A percentile compares a stretch with the other conserved stretches of the same genome.
Evolutionary conservation across 208 protist species (phyloP).

Genomic region (Trichomonas vaginalis): DNA sequence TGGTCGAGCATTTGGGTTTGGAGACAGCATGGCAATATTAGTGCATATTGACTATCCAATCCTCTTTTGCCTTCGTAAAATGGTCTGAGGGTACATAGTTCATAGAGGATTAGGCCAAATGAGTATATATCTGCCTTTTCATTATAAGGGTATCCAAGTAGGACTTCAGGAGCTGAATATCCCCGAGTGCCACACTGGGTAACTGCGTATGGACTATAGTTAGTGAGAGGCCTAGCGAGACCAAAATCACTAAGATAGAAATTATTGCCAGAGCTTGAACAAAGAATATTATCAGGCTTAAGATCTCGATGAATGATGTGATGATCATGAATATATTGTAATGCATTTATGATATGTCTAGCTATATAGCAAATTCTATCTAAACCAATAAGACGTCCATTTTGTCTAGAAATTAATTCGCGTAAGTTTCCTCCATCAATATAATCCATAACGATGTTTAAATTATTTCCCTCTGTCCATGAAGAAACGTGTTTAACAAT

Average conservation of each 20-base stretch:
- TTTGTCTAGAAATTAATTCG: no score
- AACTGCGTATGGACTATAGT: not conserved
- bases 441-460: no score
- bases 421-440: no score
- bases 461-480: no score
- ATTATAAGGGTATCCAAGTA: not conserved
- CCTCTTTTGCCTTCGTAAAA: not conserved
- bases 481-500: no score
- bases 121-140: not conserved
- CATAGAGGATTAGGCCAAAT: not conserved
- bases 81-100: not conserved
- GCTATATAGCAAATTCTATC: no score
- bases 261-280: not conserved
- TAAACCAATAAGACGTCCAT: no score
- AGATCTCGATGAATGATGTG: not conserved
- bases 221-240: not conserved
- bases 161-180: not conserved
- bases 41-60: no score
- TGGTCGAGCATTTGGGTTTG: no score
- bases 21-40: no score
- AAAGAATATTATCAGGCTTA: not conserved
- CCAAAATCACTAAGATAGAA: not conserved
- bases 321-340: not conserved
- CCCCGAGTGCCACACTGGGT: not conserved
- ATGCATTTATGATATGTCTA: not conserved